These are phyloP conservation scores for Medicago ruthenica DNA, from an alignment of 306 rosid species.

Conservation along the genomic window DNA sequence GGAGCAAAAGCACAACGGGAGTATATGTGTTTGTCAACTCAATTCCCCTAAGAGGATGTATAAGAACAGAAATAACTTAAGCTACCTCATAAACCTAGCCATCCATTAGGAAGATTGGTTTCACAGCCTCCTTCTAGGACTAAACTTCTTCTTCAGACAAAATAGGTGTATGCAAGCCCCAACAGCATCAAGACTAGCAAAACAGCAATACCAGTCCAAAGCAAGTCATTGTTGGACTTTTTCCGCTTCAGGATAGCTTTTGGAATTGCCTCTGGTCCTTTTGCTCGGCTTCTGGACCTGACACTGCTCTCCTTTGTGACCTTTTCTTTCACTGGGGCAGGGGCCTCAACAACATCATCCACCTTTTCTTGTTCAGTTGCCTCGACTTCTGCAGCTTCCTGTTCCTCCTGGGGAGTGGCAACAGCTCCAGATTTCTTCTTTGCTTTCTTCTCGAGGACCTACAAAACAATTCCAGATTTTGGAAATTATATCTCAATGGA, in stretches of 20 bases:
- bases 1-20: conserved; percentile 53
- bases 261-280: conserved; percentile 58
- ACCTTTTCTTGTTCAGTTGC: conserved; percentile 60
- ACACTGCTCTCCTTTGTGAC: conserved; percentile 56
- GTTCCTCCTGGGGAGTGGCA: conserved; percentile 63
- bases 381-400: conserved; percentile 50
- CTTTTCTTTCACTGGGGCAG: conserved; percentile 54
- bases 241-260: conserved; percentile 76
- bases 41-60: conserved; percentile 57
- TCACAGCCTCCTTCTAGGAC: conserved; percentile 46
- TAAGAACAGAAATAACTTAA: conserved; percentile 60
- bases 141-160: conserved; percentile 47
- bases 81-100: conserved; percentile 52
- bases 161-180: conserved; percentile 67
- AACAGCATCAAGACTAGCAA: conserved; percentile 52
- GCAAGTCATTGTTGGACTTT: conserved; percentile 66
- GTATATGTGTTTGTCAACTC: conserved; percentile 61
- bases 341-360: conserved; percentile 49
- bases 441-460: conserved; percentile 92
- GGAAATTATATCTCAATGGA: not conserved
- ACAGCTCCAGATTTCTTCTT: conserved; percentile 71
- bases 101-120: conserved; percentile 49
- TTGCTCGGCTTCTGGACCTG: conserved; percentile 61
- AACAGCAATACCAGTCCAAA: conserved; percentile 75
- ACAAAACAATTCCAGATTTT: conserved; percentile 39